Conservation (phyloP, 1,284 basidiomycete genomes). For the Ustilago trichophora region DNA sequence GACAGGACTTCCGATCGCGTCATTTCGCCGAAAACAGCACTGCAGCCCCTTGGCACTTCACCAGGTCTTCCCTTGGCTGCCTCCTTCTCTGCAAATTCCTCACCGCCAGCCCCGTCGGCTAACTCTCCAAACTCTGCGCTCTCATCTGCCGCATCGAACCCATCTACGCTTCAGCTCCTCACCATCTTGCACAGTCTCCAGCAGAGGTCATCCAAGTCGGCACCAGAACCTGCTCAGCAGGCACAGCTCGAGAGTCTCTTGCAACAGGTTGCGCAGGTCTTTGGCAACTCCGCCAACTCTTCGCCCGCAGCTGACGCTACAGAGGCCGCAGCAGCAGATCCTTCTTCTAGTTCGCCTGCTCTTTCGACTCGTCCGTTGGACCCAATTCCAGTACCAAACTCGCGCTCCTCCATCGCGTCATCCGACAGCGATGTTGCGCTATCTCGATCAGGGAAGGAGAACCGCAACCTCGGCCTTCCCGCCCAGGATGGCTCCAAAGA, state of each 20-base stretch:
- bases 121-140: conserved; percentile 12
- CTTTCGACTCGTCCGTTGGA: conserved; percentile 26
- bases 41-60: conserved; percentile 10
- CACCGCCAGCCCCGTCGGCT: conserved; percentile 10
- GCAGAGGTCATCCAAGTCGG: conserved; percentile 38
- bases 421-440: neutral
- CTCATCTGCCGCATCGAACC: conserved; percentile 25
- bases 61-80: conserved; percentile 12
- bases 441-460: conserved; percentile 41
- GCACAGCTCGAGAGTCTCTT: conserved; percentile 42
- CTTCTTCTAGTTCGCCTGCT: conserved; percentile 10
- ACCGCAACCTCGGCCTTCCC: conserved; percentile 6
- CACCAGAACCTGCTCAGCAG: conserved; percentile 44
- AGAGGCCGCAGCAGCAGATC: neutral
- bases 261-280: conserved; percentile 33
- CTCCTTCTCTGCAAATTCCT: conserved; percentile 13
- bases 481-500: conserved; percentile 5
- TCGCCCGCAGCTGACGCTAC: conserved; percentile 14
- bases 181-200: conserved; percentile 43
- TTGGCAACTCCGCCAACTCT: conserved; percentile 17
- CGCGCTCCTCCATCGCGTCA: conserved; percentile 4
- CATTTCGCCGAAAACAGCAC: conserved; percentile 20
- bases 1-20: conserved; percentile 14
- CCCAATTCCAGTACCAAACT: conserved; percentile 18
- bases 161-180: conserved; percentile 34